Base-by-base conservation (phyloP, 257 asterid species). In the Gentiana dahurica region DNA sequence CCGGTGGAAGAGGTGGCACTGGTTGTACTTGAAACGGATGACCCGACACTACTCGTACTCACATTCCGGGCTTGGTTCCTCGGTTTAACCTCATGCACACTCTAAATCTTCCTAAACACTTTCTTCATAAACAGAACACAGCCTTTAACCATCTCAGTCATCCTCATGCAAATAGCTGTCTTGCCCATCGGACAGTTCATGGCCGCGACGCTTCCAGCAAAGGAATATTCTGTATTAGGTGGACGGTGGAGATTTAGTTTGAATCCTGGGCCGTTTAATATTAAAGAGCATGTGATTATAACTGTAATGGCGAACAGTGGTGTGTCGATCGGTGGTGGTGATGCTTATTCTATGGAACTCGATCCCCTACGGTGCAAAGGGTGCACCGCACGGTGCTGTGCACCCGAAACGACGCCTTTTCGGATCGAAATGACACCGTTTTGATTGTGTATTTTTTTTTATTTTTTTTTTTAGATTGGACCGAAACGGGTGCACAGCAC, bases 261-360 rank as follows among this genome's bases (percentile, higher is more conserved):
- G 3, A 92, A 92, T 61, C 98, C 98, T 0, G 98, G 98, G 0
- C 98, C 98, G 0, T 92, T 92, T 39, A 92, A 92, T 6, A 74
- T 92, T 1, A 92, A 92, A 68, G 98, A 92, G 72, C 98, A 92
- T 39, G 98, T 88, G 1, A 73, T 92, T 41, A 81, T 87, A 6
- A 92, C 98, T 0, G 94, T 92, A 34, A 92, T 92, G 89, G 98
- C 98, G 1, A 92, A 88, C 46, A 88, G 98, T 45, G 98, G 98
- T 3, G 98, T 92, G 15, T 88, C 98, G 1, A 34, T 76, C 32
- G 98, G 98, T 4, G 98, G 98, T 1, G 98, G 98, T 3, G 98
- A 92, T 66, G 98, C 95, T 41, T 92, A 92, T 76, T 85, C 97
- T 33, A 15, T 15, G 24, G 24, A 15, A 15, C 24, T 15, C 24